phyloP scores from a whole-genome alignment of 108 stramenopile species.

The Fragilaria crotonensis region DNA sequence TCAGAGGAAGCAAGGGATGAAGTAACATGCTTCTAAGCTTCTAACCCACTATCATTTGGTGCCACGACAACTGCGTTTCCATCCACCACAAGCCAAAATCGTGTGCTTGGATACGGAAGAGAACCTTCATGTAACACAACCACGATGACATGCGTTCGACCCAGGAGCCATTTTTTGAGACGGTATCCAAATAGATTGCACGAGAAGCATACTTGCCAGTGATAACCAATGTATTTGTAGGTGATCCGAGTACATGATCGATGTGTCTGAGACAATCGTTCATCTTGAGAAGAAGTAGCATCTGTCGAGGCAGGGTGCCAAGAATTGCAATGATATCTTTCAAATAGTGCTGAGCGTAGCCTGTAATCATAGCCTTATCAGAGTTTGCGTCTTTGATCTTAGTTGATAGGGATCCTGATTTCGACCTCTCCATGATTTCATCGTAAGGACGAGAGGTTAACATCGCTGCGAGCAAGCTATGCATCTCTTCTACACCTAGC shows the following conservation, averaged over 20 bases:
- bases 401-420: constrained; percentile 31
- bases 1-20: constrained; percentile 21
- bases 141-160: constrained; percentile 21
- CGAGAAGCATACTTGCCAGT: constrained; percentile 67
- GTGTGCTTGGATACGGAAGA: constrained; percentile 45
- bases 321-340: constrained; percentile 79
- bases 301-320: constrained; percentile 76
- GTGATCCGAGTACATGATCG: constrained; percentile 77
- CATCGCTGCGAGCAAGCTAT: constrained; percentile 89
- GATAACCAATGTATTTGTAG: constrained; percentile 68
- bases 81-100: constrained; percentile 32
- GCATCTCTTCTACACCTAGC: constrained; percentile 82
- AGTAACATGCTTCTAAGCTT: no score
- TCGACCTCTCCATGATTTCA: constrained; percentile 74
- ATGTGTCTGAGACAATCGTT: constrained; percentile 94
- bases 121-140: constrained; percentile 45
- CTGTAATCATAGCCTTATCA: constrained; percentile 81
- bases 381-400: constrained; percentile 25
- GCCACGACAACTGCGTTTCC: background rate
- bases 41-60: no score
- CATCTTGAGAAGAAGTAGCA: constrained; percentile 91
- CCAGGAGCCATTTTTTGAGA: constrained; percentile 1
- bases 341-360: constrained; percentile 87
- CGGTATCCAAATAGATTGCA: constrained; percentile 44
- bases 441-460: constrained; percentile 91